Conservation (phyloP, 805 yeast species). For the Candida mattraensis region DNA sequence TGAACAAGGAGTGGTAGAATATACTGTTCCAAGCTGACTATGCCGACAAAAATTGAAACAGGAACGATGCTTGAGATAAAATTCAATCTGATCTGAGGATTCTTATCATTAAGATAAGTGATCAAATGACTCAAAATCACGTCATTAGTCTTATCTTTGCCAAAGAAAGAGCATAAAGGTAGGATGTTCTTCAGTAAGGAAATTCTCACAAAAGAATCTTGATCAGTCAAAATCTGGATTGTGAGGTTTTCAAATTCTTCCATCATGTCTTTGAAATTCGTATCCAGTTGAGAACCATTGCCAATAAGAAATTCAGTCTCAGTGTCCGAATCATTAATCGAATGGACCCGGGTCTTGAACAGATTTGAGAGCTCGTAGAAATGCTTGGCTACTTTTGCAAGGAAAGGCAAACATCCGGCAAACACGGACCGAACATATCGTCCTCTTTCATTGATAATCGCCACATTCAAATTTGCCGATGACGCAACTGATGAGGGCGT, state of each 20-base stretch:
- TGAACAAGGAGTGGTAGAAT: constrained; percentile 82
- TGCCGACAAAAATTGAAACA: constrained; percentile 79
- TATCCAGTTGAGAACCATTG: constrained; percentile 35
- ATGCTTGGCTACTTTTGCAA: constrained; percentile 63
- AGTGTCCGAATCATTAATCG: constrained; percentile 43
- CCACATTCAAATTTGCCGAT: constrained; percentile 2
- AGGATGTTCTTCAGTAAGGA: constrained; percentile 70
- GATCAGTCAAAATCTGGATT: constrained; percentile 66
- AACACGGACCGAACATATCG: constrained; percentile 59
- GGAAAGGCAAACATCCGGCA: constrained; percentile 69
- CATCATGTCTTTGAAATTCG: constrained; percentile 45
- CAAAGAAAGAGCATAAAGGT: constrained; percentile 78
- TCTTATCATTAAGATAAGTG: constrained; percentile 83
- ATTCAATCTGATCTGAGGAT: constrained; percentile 62
- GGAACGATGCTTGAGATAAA: constrained; percentile 72
- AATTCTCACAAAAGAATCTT: constrained; percentile 62
- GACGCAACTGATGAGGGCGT: constrained; percentile 12
- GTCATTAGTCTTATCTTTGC: constrained; percentile 86
- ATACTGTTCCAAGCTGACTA: constrained; percentile 80
- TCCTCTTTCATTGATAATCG: constrained; percentile 16
- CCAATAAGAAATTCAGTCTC: constrained; percentile 38
- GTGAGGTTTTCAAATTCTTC: constrained; percentile 65
- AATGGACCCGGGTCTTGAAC: constrained; percentile 35
- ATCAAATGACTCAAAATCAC: constrained; percentile 85
- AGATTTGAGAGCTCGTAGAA: constrained; percentile 63